Percentiles rank a stretch among this genome's conserved stretches.
Evolutionary conservation across 257 asterid genomes (phyloP).

Genomic region (Echites panduratus): DNA sequence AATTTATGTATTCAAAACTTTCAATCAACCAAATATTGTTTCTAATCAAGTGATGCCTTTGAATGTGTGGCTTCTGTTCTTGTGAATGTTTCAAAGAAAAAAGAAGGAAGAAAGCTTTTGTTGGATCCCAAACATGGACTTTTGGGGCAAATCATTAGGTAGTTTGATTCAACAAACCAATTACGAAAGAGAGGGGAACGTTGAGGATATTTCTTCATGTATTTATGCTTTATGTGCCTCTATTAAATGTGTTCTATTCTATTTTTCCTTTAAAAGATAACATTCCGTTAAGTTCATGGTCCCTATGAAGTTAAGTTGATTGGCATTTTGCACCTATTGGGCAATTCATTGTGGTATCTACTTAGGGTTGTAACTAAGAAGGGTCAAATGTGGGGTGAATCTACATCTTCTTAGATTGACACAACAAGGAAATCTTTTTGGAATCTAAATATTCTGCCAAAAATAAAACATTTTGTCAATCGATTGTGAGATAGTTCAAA

Average conservation of each 20-base stretch:
- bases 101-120: constrained; percentile 78
- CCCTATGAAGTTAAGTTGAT: too few relatives aligned
- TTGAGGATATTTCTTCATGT: neutral
- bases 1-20: neutral
- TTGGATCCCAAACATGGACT: constrained; percentile 87
- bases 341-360: too few relatives aligned
- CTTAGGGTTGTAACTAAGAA: too few relatives aligned
- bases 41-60: constrained; percentile 64
- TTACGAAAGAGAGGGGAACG: constrained; percentile 90
- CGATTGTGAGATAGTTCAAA: too few relatives aligned
- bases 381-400: too few relatives aligned
- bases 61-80: constrained; percentile 93
- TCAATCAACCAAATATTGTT: neutral
- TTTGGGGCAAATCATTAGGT: constrained; percentile 80
- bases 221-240: neutral
- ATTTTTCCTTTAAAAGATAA: neutral
- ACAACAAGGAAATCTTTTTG: too few relatives aligned
- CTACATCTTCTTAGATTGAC: too few relatives aligned
- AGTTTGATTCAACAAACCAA: constrained; percentile 63
- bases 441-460: too few relatives aligned
- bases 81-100: constrained; percentile 79
- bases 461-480: too few relatives aligned
- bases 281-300: too few relatives aligned
- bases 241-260: neutral
- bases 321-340: too few relatives aligned